Base-by-base conservation (phyloP, 495 filamentous ascomycete species). In the Physcia stellaris region DNA sequence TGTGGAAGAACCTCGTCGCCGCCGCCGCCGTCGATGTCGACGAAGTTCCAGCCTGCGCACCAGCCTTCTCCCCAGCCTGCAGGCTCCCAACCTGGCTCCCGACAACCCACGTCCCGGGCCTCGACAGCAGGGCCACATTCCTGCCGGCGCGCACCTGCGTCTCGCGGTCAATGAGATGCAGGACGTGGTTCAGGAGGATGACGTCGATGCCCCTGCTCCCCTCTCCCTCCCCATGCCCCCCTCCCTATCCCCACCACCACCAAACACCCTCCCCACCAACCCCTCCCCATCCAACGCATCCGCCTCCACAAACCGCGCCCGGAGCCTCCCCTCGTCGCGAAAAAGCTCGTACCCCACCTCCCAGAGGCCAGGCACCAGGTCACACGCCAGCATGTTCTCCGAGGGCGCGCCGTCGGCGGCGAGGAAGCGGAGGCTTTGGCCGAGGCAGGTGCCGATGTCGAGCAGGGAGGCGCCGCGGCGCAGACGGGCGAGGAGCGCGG, bases 101-200 rank as follows among this genome's bases (percentile, higher is more conserved):
- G 9, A 47, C 5, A 6, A 42, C 27, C 12, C 42, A 7, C 10
- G 33, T 38, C 3, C 34, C 33, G 16, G n/a, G 11, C 24, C n/a
- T 4, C 13, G 22, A 19, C 17, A 80, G 52, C 18, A 39, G 45
- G 0, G 67, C 51, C 3, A 79, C 45, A 4, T 56, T 52, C 42
- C 63, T 65, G 2, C 61, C 65, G 6, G 69, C 48, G 0, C 40
- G 24, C 3, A 71, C 47, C 47, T 80, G 77, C 6, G 67, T 51
- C 1, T 67, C 62, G 46, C 58, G 71, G 11, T 42, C 43, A 39
- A 76, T 82, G 5, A 79, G 57, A 39, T 80, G 76, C 30, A 83
- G 68, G 47, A 82, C 70, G 0, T 61, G 63, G 2, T 54, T 55
- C 0, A 66, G 62, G 42, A 73, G 64, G 28, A 77, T 48, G 22